Evolutionary conservation across 108 stramenopile species (phyloP).

Genomic region (Nitzschia sp.): DNA sequence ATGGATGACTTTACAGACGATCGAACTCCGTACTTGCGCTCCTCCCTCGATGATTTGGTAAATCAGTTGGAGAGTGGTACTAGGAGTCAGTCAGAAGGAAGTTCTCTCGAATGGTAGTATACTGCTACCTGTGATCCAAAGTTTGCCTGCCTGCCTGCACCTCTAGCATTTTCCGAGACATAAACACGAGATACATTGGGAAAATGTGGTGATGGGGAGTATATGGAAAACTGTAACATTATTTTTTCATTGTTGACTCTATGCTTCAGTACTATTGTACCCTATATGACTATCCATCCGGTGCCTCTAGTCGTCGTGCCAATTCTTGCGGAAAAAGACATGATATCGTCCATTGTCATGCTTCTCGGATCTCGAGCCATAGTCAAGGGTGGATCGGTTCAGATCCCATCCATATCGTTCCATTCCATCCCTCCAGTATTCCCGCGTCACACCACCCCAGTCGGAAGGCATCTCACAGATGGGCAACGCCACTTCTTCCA

Average conservation of each 20-base stretch:
- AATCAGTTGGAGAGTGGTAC: not conserved
- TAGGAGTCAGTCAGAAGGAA: not conserved
- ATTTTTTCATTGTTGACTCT: too few species aligned
- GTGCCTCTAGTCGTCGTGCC: too few species aligned
- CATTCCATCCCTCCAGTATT: slow-evolving; percentile 21
- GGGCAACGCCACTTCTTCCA: slow-evolving; percentile 21
- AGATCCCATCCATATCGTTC: slow-evolving; percentile 28
- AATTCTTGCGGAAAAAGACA: slow-evolving; percentile 27
- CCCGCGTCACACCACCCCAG: slow-evolving; percentile 23
- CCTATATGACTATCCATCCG: too few species aligned
- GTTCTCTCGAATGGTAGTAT: not conserved
- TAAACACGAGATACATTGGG: too few species aligned
- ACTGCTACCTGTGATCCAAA: too few species aligned
- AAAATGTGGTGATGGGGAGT: too few species aligned
- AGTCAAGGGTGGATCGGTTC: not conserved
- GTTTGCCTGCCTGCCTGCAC: too few species aligned
- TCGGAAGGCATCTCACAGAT: slow-evolving; percentile 6
- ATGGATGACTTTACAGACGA: not conserved
- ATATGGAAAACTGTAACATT: too few species aligned
- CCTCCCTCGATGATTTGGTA: not conserved
- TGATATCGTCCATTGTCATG: slow-evolving; percentile 25
- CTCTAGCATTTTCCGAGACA: too few species aligned
- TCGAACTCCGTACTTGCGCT: not conserved
- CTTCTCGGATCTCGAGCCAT: not conserved
- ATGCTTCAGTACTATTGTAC: too few species aligned